A percentile compares a stretch with the other conserved stretches of the same genome.
phyloP scores from a whole-genome alignment of 306 rosid species.

The Amphicarpaea edgeworthii region DNA sequence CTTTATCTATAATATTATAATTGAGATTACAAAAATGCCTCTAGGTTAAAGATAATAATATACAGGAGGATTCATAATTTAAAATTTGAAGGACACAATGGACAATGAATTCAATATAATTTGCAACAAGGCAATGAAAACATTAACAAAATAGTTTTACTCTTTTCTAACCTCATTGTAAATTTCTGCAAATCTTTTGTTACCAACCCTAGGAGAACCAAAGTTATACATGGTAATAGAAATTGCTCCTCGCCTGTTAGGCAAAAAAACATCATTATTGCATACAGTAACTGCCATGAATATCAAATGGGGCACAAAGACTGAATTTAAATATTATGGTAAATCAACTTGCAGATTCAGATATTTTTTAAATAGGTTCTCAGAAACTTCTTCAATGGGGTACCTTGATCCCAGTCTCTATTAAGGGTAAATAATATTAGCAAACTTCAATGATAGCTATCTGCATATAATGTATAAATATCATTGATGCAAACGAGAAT shows the following conservation, averaged over 20 bases:
- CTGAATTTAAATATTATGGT: neutral
- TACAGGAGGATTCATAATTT: constrained; percentile 11
- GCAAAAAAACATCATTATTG: constrained; percentile 32
- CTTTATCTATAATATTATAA: constrained; percentile 2
- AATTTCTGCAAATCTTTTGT: constrained; percentile 85
- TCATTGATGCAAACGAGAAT: neutral
- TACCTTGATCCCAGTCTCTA: neutral
- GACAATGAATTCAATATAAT: constrained; percentile 33
- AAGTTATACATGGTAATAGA: constrained; percentile 90
- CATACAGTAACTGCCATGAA: constrained; percentile 15
- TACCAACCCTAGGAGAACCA: constrained; percentile 99
- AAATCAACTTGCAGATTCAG: neutral
- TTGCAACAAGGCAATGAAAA: constrained; percentile 30
- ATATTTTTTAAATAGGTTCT: neutral
- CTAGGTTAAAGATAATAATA: constrained; percentile 5
- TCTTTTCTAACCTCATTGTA: constrained; percentile 79
- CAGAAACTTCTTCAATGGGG: neutral
- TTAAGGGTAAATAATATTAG: neutral
- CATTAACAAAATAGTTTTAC: constrained; percentile 21
- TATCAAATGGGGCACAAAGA: neutral
- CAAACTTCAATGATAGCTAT: too few species aligned
- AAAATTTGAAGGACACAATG: constrained; percentile 7
- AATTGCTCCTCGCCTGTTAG: constrained; percentile 70
- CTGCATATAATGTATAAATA: neutral
- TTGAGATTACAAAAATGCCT: constrained; percentile 12